Base-by-base conservation (phyloP, 192 early-diverging fungal species). In the Linnemannia exigua region DNA sequence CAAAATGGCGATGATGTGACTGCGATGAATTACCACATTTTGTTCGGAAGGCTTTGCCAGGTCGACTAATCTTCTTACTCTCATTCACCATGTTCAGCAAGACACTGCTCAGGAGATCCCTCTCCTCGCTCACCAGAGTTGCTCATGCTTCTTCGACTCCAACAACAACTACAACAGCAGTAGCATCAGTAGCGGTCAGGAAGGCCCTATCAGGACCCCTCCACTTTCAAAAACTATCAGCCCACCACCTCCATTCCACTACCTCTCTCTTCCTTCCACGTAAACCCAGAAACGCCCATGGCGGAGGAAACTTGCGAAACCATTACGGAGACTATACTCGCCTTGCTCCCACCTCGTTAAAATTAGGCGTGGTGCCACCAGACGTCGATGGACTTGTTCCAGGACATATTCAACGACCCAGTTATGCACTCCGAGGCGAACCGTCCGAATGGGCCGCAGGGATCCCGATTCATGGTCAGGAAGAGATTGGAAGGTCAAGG, bases 391-490 rank as follows among this genome's bases (percentile, higher is more conserved):
- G 78, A 7, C 50, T 72, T 8, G 83, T 91, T 33, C 83, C 93
- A 0, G 33, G 72, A 2, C 76, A 88, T 41, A 93, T 95, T 31
- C 41, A n/a, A 3, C 82, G 87, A 44, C 94, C 94, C 12, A 75
- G 82, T 38, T 95, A 95, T 81, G 94, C 94, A 0, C 79, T 83
- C 3, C 81, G 80, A 9, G 94, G 94, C 2, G 71, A 78, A 8
- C 90, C 91, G 1, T 89, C 92, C 0, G 77, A 77, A 28, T 93
- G 92, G 91, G 74, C 82, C 3, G 41, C 61, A 0, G 52, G 82
- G 31, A 88, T 92, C 38, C 92, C 92, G 28, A 80, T 89, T 31
- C 77, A 89, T 17, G 48, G 76, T 9, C 58, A 71, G 0, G 78
- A 85, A 6, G 91, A 90, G 15, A 81, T 92, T 58, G 84, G 88